Evolutionary conservation across 306 rosid species (phyloP), one percentile per base, ranked within the genome.

Genomic region (Cicer arietinum): DNA sequence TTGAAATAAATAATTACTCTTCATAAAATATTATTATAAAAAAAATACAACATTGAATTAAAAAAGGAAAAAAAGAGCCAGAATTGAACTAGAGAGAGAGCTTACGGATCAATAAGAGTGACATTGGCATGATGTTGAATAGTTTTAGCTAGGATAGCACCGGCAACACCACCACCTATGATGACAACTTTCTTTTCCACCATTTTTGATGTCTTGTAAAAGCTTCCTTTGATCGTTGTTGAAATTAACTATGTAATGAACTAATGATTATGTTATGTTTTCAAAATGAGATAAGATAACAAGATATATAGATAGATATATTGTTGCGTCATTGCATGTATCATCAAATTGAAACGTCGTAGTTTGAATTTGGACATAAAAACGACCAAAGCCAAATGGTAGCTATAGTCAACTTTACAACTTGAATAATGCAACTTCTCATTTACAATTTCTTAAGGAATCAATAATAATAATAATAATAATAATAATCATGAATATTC

Each of bases 161-260:
- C 98, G 3, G 93, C 97, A n/a, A 88, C 84, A 57, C 98, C 98
- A 1, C 97, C 98, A 66, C 98, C 98, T 35, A 90, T 14, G 42
- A 93, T 84, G 72, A 86, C 98, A 47, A 93, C 89, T 78, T 88
- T 87, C 79, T 81, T 81, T 56, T 85, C 82, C 41, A 7, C 82
- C 87, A 84, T 84, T 52, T 69, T 47, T 16, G 7, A 6, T 14
- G 9, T 61, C n/a, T 80, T 69, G 22, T 53, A n/a, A 30, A 30
- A 58, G 1, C 41, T 64, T 72, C 7, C 14, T 65, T 44, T 51
- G 65, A 69, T 72, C 2, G 40, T 3, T 58, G 25, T 73, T 69
- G 58, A 2, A 64, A 16, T 9, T 8, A 46, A 16, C 35, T 50
- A 50, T 59, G 54, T 20, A 62, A 64, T 70, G 76, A 81, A 64